Evolutionary conservation across 1,284 basidiomycete species (phyloP).

Genomic region (Xanthoconium separans): DNA sequence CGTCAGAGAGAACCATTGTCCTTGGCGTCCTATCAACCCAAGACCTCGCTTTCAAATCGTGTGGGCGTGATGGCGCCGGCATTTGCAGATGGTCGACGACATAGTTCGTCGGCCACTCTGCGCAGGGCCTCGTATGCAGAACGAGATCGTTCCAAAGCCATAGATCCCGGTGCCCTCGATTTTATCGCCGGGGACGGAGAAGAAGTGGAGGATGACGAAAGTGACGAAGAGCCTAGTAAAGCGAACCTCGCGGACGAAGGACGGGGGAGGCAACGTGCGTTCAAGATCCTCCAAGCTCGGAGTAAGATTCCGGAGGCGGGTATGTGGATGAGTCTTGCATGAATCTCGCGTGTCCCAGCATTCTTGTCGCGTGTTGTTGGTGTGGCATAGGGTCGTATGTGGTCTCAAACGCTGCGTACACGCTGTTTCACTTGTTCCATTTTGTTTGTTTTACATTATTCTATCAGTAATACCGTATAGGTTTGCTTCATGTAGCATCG

Average conservation of each 20-base stretch:
- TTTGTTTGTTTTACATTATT: slow-evolving; percentile 29
- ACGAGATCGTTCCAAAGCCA: slow-evolving; percentile 57
- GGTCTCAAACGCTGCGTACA: background rate
- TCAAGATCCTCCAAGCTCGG: slow-evolving; percentile 64
- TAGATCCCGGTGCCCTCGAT: slow-evolving; percentile 69
- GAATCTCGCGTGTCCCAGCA: slow-evolving; percentile 3
- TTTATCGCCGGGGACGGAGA: slow-evolving; percentile 48
- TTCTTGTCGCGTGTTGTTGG: background rate
- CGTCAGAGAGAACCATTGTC: slow-evolving; percentile 39
- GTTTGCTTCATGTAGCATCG: slow-evolving; percentile 31
- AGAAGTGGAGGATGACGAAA: slow-evolving; percentile 42
- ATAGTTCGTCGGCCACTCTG: slow-evolving; percentile 44
- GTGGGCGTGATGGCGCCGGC: slow-evolving; percentile 27
- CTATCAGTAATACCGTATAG: slow-evolving; percentile 32
- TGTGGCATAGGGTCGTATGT: slow-evolving; percentile 8
- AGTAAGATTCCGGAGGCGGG: slow-evolving; percentile 60
- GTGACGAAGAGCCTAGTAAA: slow-evolving; percentile 30
- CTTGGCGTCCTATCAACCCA: slow-evolving; percentile 56
- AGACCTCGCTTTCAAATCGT: slow-evolving; percentile 43
- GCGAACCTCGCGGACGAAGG: slow-evolving; percentile 31
- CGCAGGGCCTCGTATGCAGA: slow-evolving; percentile 64
- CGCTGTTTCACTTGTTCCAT: background rate
- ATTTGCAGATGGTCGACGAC: slow-evolving; percentile 21
- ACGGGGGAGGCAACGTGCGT: slow-evolving; percentile 55
- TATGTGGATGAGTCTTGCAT: slow-evolving; percentile 78